phyloP scores from a whole-genome alignment of 805 yeast genomes.

The Candida yuanshanica region DNA sequence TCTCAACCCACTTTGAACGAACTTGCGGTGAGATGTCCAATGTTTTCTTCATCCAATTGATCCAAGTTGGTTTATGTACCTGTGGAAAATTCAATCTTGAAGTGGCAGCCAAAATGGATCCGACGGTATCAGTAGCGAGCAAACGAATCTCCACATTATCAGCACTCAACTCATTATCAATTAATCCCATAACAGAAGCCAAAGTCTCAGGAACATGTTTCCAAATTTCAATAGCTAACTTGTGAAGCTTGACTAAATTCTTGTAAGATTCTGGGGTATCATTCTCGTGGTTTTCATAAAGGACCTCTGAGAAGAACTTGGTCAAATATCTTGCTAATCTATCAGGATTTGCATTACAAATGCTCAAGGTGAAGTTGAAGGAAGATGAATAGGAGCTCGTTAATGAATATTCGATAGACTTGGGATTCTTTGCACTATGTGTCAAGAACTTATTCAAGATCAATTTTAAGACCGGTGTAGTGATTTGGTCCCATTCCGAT shows the following conservation, averaged over 20 bases:
- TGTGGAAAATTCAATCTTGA: slow-evolving; percentile 53
- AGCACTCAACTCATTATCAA: slow-evolving; percentile 76
- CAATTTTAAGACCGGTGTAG: slow-evolving; percentile 52
- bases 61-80: slow-evolving; percentile 55
- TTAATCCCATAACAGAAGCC: slow-evolving; percentile 66
- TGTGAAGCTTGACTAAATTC: slow-evolving; percentile 57
- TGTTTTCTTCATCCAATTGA: slow-evolving; percentile 68
- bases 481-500: slow-evolving; percentile 62
- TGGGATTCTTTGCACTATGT: slow-evolving; percentile 10
- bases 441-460: slow-evolving; percentile 59
- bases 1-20: slow-evolving; percentile 64
- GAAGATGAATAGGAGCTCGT: slow-evolving; percentile 36
- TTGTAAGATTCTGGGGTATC: slow-evolving; percentile 22
- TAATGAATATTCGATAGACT: slow-evolving; percentile 14
- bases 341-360: slow-evolving; percentile 68
- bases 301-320: slow-evolving; percentile 70
- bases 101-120: slow-evolving; percentile 48
- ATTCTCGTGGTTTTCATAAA: slow-evolving; percentile 40
- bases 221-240: slow-evolving; percentile 66
- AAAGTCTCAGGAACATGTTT: slow-evolving; percentile 68
- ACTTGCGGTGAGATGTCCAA: slow-evolving; percentile 63
- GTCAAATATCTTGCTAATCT: slow-evolving; percentile 72
- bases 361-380: slow-evolving; percentile 55
- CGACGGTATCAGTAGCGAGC: slow-evolving; percentile 69
- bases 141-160: slow-evolving; percentile 57